Conservation (phyloP, 1,139 yeast genomes). For the Candida frijolesensis region DNA sequence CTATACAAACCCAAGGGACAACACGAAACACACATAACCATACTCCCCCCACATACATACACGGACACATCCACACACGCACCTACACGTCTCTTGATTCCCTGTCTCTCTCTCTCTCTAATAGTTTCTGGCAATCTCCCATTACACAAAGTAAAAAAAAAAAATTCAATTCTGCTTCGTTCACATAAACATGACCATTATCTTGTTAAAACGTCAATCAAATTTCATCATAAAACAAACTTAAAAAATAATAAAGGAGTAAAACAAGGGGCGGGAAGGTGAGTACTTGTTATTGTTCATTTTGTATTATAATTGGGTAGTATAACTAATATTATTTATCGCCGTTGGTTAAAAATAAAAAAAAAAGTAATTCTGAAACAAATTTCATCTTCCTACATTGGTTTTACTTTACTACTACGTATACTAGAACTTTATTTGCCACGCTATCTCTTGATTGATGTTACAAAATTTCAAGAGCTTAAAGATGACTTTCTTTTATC, state of each 20-base stretch:
- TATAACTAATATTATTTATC: not conserved
- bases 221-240: not conserved
- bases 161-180: no score
- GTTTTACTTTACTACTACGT: not conserved
- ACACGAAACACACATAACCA: no score
- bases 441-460: not conserved
- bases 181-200: not conserved
- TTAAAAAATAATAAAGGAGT: not conserved
- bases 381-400: not conserved
- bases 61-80: no score
- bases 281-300: not conserved
- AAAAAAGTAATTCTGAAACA: not conserved
- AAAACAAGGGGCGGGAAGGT: not conserved
- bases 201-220: not conserved
- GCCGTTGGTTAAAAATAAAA: not conserved
- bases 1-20: no score
- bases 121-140: no score
- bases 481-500: no score
- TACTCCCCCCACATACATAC: no score
- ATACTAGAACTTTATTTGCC: not conserved
- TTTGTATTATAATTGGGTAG: not conserved
- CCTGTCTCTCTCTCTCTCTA: no score
- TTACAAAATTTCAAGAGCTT: not conserved
- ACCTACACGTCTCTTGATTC: no score
- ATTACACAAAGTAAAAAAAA: not conserved